Conservation (phyloP, 139 green algal species). For the Mesostigma viride region DNA sequence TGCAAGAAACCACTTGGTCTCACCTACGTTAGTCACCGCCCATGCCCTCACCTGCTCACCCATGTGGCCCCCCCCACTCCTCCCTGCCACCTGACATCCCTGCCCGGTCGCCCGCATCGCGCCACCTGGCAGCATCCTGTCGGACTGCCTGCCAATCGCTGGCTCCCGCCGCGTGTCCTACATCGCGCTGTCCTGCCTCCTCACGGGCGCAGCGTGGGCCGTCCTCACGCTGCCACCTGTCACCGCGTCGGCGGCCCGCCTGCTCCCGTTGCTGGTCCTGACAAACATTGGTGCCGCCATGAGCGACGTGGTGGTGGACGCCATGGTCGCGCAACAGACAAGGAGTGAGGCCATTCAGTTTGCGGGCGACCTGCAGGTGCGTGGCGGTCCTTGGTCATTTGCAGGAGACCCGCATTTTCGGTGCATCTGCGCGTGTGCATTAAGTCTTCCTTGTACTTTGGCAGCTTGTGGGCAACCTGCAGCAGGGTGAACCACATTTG, state of each 20-base stretch:
- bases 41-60: no score
- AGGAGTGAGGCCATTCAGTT: conserved; percentile 12
- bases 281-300: conserved; percentile 61
- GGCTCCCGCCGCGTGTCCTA: conserved; percentile 6
- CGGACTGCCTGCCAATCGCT: not conserved
- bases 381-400: no score
- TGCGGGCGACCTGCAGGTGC: conserved; percentile 52
- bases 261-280: conserved; percentile 43
- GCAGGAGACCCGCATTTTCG: no score
- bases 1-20: no score
- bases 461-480: no score
- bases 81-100: no score
- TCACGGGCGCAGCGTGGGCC: conserved; percentile 60
- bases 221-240: not conserved
- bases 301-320: conserved; percentile 90
- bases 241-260: not conserved
- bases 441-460: no score
- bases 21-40: no score
- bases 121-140: not conserved
- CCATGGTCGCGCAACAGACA: conserved; percentile 75
- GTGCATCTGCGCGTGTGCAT: no score
- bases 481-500: no score
- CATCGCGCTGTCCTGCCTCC: conserved; percentile 70
- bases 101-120: no score
- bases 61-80: no score